Evolutionary conservation across 2,329 filamentous ascomycete species (phyloP).

Genomic region (Cytospora mali): DNA sequence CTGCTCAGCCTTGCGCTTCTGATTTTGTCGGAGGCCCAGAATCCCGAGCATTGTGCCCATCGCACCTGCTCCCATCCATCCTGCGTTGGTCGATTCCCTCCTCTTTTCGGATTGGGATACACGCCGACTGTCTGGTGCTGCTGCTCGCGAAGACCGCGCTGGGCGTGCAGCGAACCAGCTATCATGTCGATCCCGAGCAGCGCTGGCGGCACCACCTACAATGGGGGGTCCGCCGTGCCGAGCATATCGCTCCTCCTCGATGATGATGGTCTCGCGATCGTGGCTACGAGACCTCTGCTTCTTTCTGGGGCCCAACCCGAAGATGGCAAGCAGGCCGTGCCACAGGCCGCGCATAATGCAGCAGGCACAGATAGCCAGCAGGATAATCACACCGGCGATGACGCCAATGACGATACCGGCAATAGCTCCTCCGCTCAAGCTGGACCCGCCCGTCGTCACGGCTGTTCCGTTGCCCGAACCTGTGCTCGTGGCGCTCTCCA

Average conservation of each 20-base stretch:
- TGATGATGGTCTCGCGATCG: slow-evolving; percentile 46
- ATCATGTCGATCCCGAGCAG: slow-evolving; percentile 18
- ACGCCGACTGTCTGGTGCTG: slow-evolving; percentile 44
- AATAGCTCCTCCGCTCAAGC: slow-evolving; percentile 71
- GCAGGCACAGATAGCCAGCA: slow-evolving; percentile 74
- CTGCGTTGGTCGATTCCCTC: slow-evolving; percentile 47
- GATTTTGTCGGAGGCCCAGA: slow-evolving; percentile 55
- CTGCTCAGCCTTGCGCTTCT: slow-evolving; percentile 49
- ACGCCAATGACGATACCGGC: slow-evolving; percentile 80
- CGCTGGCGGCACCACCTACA: slow-evolving; percentile 56
- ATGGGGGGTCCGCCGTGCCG: slow-evolving; percentile 52
- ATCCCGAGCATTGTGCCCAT: slow-evolving; percentile 55
- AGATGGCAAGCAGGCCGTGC: slow-evolving; percentile 59
- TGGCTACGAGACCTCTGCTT: slow-evolving; percentile 43
- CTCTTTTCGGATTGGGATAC: slow-evolving; percentile 48
- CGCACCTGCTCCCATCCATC: slow-evolving; percentile 57
- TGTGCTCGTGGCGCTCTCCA: slow-evolving; percentile 46
- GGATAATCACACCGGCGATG: slow-evolving; percentile 66
- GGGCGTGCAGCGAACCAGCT: slow-evolving; percentile 24
- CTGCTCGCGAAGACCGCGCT: slow-evolving; percentile 52
- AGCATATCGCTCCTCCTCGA: slow-evolving; percentile 67
- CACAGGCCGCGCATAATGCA: slow-evolving; percentile 67
- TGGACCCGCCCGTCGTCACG: slow-evolving; percentile 40
- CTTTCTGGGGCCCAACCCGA: slow-evolving; percentile 60
- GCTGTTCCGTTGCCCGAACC: slow-evolving; percentile 42